These are phyloP conservation scores for Fusarium bactridioides DNA, from an alignment of 2,329 filamentous ascomycete genomes.

Conservation along the genomic window DNA sequence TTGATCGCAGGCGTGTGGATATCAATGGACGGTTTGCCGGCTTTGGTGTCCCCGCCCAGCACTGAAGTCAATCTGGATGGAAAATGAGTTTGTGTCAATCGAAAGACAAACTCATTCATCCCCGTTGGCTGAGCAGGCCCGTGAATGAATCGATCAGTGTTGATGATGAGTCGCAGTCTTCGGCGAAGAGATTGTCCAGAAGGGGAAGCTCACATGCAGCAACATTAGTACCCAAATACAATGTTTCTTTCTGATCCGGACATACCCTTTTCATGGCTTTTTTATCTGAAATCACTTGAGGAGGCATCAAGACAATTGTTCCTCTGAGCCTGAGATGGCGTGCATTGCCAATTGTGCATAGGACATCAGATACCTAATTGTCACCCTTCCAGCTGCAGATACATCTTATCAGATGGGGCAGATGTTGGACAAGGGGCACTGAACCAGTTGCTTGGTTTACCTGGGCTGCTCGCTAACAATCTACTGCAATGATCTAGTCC, in stretches of 20 bases:
- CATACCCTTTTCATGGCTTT: not conserved
- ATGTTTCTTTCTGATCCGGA: not conserved
- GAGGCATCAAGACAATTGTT: slow-evolving; percentile 2
- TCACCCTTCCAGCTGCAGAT: not conserved
- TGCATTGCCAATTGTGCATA: not conserved
- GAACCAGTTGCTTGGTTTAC: slow-evolving; percentile 7
- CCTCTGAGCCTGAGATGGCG: slow-evolving; percentile 4
- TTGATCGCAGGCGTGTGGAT: slow-evolving; percentile 31
- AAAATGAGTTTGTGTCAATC: slow-evolving; percentile 27
- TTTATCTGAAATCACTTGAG: not conserved
- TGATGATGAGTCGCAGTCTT: slow-evolving; percentile 1
- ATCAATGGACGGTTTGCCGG: slow-evolving; percentile 12
- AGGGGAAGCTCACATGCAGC: slow-evolving; percentile 8
- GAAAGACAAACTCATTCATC: slow-evolving; percentile 13
- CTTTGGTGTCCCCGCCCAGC: slow-evolving; percentile 14
- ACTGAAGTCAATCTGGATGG: slow-evolving; percentile 24
- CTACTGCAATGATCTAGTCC: not conserved
- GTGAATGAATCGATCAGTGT: slow-evolving; percentile 1
- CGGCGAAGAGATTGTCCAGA: not conserved
- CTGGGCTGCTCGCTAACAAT: not conserved
- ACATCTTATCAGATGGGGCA: slow-evolving; percentile 25
- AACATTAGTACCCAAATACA: not conserved
- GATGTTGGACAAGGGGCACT: not conserved
- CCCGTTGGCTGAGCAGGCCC: slow-evolving; percentile 12
- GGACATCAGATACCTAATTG: not conserved